Percentiles rank a stretch among this genome's conserved stretches.
Evolutionary conservation across 345 rosid species (phyloP).

Genomic region (Linum trigynum): DNA sequence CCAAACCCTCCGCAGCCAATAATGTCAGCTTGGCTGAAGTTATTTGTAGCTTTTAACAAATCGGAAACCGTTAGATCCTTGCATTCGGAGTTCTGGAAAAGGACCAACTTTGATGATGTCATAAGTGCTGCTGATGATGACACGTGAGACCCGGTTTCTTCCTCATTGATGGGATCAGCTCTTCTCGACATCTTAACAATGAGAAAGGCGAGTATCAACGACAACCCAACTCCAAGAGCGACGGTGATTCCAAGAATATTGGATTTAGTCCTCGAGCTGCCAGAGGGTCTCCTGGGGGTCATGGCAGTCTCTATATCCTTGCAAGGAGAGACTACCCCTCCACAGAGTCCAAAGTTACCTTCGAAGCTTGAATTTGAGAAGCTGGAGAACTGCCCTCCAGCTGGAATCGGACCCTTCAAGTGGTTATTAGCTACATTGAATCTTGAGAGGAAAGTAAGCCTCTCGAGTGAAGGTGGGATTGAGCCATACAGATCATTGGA

Average conservation of each 20-base stretch:
- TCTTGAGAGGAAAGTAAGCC: slow-evolving; percentile 71
- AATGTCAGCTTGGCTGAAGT: slow-evolving; percentile 82
- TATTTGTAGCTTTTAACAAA: slow-evolving; percentile 70
- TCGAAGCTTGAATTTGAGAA: slow-evolving; percentile 82
- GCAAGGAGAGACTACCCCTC: slow-evolving; percentile 53
- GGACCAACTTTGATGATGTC: slow-evolving; percentile 59
- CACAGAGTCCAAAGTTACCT: slow-evolving; percentile 80
- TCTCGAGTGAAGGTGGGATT: slow-evolving; percentile 60
- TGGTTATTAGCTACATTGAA: slow-evolving; percentile 75
- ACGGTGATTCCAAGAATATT: slow-evolving; percentile 56
- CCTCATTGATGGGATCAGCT: slow-evolving; percentile 45
- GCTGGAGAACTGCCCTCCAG: slow-evolving; percentile 79
- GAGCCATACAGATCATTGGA: slow-evolving; percentile 57
- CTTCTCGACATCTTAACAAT: slow-evolving; percentile 52
- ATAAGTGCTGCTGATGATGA: slow-evolving; percentile 37
- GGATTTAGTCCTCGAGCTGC: slow-evolving; percentile 29
- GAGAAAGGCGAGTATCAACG: slow-evolving; percentile 42
- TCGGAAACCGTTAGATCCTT: slow-evolving; percentile 63
- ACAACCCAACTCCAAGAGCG: slow-evolving; percentile 51
- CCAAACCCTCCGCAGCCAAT: slow-evolving; percentile 98
- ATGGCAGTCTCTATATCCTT: slow-evolving; percentile 21
- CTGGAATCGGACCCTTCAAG: slow-evolving; percentile 61
- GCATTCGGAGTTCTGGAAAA: slow-evolving; percentile 64
- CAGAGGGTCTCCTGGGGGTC: slow-evolving; percentile 34
- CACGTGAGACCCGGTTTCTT: slow-evolving; percentile 32